Percentiles rank a stretch among this genome's conserved stretches.
Conservation (phyloP, 768 basidiomycete genomes). For the Hypholoma fasciculare region DNA sequence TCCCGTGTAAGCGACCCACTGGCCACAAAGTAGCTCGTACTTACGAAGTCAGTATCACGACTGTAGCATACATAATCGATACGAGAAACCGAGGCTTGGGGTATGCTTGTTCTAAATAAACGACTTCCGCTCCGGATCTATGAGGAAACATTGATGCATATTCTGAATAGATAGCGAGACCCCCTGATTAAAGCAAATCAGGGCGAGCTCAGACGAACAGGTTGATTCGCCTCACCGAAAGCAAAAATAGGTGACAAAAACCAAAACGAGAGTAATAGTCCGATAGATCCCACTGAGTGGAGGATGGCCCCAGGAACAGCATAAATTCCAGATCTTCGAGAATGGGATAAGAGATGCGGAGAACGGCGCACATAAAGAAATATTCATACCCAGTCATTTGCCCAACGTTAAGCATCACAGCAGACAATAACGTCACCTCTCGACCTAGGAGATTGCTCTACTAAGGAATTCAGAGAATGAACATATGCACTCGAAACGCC, state of each 20-base stretch:
- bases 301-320: slow-evolving; percentile 33
- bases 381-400: slow-evolving; percentile 30
- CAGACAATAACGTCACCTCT: slow-evolving; percentile 34
- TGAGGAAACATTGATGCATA: slow-evolving; percentile 48
- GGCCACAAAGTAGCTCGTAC: slow-evolving; percentile 6
- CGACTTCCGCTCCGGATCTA: slow-evolving; percentile 50
- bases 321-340: slow-evolving; percentile 34
- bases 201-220: neutral
- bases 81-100: slow-evolving; percentile 43
- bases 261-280: slow-evolving; percentile 31
- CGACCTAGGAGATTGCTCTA: slow-evolving; percentile 30
- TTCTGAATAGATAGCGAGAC: slow-evolving; percentile 40
- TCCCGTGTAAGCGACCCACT: neutral
- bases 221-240: slow-evolving; percentile 21
- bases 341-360: neutral
- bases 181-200: slow-evolving; percentile 22
- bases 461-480: neutral
- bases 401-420: slow-evolving; percentile 35
- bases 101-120: slow-evolving; percentile 47
- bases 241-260: slow-evolving; percentile 31
- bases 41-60: slow-evolving; percentile 33
- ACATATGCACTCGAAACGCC: neutral
- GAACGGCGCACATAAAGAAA: neutral
- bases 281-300: slow-evolving; percentile 37
- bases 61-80: slow-evolving; percentile 42